These are phyloP conservation scores for Huiozyma naganishii DNA, from an alignment of 805 yeast species.

Conservation along the genomic window DNA sequence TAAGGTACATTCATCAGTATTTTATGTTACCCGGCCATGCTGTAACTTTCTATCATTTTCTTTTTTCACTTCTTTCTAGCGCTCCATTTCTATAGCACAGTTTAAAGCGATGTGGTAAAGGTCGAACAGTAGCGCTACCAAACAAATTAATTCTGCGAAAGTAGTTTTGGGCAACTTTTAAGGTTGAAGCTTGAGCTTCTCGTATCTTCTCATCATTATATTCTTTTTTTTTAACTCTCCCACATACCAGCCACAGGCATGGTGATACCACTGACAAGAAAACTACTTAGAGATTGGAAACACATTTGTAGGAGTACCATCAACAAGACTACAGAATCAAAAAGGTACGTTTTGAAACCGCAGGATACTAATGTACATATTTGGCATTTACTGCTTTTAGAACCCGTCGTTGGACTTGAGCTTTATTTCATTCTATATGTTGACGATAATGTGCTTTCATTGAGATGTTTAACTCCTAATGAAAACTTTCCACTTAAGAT, in stretches of 20 bases:
- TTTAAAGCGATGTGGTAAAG: too few relatives aligned
- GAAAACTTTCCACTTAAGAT: conserved; percentile 18
- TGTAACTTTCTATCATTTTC: too few relatives aligned
- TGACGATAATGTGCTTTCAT: conserved; percentile 11
- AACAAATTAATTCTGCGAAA: too few relatives aligned
- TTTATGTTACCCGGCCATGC: too few relatives aligned
- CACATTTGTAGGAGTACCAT: conserved; percentile 6
- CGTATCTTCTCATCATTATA: too few relatives aligned
- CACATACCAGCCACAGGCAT: conserved; percentile 1
- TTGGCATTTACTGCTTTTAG: conserved; percentile 23
- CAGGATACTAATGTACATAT: conserved; percentile 26
- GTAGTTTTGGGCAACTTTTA: too few relatives aligned
- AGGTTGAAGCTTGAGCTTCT: too few relatives aligned
- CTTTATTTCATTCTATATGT: conserved; percentile 18
- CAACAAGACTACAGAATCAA: background rate
- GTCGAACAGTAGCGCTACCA: too few relatives aligned
- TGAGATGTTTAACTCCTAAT: conserved; percentile 24
- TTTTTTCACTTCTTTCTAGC: too few relatives aligned
- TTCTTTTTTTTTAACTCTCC: background rate
- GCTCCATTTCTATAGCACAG: too few relatives aligned
- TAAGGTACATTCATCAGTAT: too few relatives aligned
- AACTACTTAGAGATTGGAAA: conserved; percentile 26
- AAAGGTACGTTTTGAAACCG: conserved; percentile 18
- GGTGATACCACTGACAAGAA: conserved; percentile 16
- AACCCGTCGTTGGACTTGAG: conserved; percentile 12